Evolutionary conservation across 1,284 basidiomycete genomes (phyloP), one percentile per base, ranked within the genome.

Genomic region (Tylopilus sp.): DNA sequence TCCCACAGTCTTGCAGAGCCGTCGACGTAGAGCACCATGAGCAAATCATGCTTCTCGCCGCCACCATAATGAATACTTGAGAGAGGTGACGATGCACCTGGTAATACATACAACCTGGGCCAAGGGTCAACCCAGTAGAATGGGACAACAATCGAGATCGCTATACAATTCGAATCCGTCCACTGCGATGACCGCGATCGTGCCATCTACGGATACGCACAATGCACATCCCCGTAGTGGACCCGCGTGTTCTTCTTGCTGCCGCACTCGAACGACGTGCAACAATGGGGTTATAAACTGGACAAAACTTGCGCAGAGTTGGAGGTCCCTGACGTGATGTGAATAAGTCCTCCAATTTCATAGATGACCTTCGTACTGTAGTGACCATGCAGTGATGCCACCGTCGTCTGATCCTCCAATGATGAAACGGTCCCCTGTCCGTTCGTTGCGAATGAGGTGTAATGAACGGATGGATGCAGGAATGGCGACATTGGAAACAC

Each of bases 1-100:
- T 97, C 91, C 94, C 96, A 99, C 2, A 95, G 73, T 28, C 96
- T 78, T 4, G 90, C 90, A 51, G 88, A 84, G 4, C 82, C 83
- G 58, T 92, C 86, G 3, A 78, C 77, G 66, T 97, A 98, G 1
- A 88, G 74, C 7, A 96, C 73, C 43, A 97, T 66, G 24, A 98
- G 72, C 58, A 92, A 86, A 51, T 89, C 80, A 20, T 66, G 66
- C 17, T 67, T 66, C 39, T 66, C 65, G 19, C 66, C 66, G 15
- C 79, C 84, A 3, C 83, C 80, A 2, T 92, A 70, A 59, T 85
- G 91, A 22, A 96, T 71, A 32, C 78, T 74, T 19, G 76, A 73
- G 13, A 98, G 72, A 0, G 84, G 82, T 0, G 84, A 81, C 6
- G 80, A 77, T 4, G 90, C 79, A 7, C 90, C 92, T 2, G 93